Base-by-base conservation (phyloP, 83 land plant species). In the Thuja plicata region DNA sequence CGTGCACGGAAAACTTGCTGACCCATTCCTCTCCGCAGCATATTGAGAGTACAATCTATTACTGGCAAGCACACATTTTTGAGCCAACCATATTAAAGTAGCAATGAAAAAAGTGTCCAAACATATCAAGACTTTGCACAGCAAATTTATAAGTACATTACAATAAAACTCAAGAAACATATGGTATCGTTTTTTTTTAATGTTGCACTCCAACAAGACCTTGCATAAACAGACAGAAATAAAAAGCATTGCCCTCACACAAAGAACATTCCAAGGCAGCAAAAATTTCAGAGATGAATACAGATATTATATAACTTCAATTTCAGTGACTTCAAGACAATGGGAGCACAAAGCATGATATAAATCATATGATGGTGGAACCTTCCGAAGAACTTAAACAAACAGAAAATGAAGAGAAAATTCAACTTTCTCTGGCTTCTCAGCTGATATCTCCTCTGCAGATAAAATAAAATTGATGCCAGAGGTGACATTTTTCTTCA, bases 1-100 rank as follows among this genome's bases (percentile, higher is more conserved):
- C 94, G 91, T 52, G 99, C 99, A 91, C 99, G 96, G 89, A 92
- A 94, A n/a, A 98, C 94, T 84, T 89, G 94, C 90, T 92, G 94
- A 83, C 95, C 95, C 83, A 91, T 57, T 27, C 90, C 91, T 83
- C 90, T 92, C 55, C 87, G 93, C 92, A 91, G 87, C 83, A 94
- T 91, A 85, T 91, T 92, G 41, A 96, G 95, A 89, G 95, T 92
- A 86, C 93, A 94, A 79, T 96, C 98, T 82, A 98, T 95, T 82
- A 97, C 99, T 98, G 94, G 60, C 91, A 84, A 87, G 7, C 40
- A 30, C 60, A 32, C 52, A 84, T 52, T 34, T 50, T 85, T 37
- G 34, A 85, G 60, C 60, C 60, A 85, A 54, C 86, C 3, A 85
- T 54, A 52, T 52, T 27, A 83, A 21, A 83, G 32, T 83, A 32